These are phyloP conservation scores for Thymus quinquecostatus DNA, from an alignment of 257 asterid genomes.

Conservation along the genomic window DNA sequence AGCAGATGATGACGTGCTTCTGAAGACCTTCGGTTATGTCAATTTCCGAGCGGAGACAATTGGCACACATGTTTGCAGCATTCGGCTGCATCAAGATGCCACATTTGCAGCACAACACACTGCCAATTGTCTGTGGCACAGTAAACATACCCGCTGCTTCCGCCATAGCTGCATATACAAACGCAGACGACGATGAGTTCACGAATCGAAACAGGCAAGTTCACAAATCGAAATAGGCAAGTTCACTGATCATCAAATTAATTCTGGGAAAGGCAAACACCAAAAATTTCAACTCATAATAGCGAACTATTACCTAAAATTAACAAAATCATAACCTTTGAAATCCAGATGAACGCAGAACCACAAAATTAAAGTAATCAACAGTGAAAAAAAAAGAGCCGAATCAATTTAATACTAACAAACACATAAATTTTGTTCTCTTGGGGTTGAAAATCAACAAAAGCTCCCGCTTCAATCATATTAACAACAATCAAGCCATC, in stretches of 20 bases:
- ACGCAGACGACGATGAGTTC: not conserved
- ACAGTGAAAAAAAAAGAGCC: no score
- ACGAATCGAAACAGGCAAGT: not conserved
- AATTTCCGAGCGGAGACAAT: constrained; percentile 49
- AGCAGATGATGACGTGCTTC: constrained; percentile 43
- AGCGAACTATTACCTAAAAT: not conserved
- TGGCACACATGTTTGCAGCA: constrained; percentile 62
- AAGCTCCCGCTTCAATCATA: not conserved
- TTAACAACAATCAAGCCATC: not conserved
- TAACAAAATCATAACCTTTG: not conserved
- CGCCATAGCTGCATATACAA: constrained; percentile 32
- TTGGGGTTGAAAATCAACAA: no score
- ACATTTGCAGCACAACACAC: constrained; percentile 53
- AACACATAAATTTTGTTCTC: no score
- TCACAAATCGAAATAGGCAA: not conserved
- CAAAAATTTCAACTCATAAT: no score
- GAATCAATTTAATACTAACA: no score
- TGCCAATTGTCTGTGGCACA: constrained; percentile 48
- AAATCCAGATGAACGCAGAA: not conserved
- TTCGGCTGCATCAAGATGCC: constrained; percentile 59
- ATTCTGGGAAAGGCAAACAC: no score
- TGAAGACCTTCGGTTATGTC: constrained; percentile 56
- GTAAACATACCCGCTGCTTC: constrained; percentile 46
- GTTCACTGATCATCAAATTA: not conserved
- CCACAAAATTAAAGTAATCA: no score